Conservation (phyloP, 2,329 filamentous ascomycete genomes). For the Clarireedia paspali region DNA sequence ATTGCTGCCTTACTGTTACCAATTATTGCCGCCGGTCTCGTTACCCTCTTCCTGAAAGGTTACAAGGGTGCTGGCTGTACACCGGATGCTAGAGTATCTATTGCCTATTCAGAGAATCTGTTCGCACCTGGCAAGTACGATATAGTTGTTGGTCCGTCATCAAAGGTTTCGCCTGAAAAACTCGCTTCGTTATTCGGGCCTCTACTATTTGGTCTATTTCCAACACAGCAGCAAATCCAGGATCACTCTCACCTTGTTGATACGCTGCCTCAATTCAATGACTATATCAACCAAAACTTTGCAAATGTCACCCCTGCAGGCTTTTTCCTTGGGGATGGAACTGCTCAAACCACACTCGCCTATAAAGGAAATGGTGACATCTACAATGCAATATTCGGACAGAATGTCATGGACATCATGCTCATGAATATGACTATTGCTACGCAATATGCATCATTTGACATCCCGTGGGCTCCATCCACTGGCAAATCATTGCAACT, state of each 20-base stretch:
- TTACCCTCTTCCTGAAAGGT: constrained; percentile 63
- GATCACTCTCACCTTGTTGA: constrained; percentile 39
- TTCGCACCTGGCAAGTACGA: constrained; percentile 17
- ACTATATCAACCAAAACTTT: constrained; percentile 55
- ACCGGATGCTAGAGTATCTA: constrained; percentile 40
- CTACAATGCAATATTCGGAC: constrained; percentile 49
- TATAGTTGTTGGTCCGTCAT: constrained; percentile 37
- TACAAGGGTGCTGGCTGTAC: constrained; percentile 46
- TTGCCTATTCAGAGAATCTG: constrained; percentile 25
- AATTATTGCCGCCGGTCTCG: constrained; percentile 69
- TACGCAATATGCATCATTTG: constrained; percentile 68
- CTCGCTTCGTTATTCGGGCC: constrained; percentile 18
- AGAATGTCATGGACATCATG: constrained; percentile 59
- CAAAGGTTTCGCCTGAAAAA: constrained; percentile 31
- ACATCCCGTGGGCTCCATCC: constrained; percentile 60
- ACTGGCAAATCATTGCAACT: constrained; percentile 71
- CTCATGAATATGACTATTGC: constrained; percentile 61
- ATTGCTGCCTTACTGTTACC: constrained; percentile 69
- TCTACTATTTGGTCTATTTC: constrained; percentile 18
- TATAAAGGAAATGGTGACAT: constrained; percentile 59
- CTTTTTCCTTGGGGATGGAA: constrained; percentile 63
- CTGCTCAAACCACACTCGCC: constrained; percentile 55
- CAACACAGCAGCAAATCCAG: constrained; percentile 12
- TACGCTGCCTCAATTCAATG: constrained; percentile 59
- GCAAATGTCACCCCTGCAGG: constrained; percentile 68